These are phyloP conservation scores for Elongisporangium senticosum DNA, from an alignment of 352 stramenopile species.

Conservation along the genomic window DNA sequence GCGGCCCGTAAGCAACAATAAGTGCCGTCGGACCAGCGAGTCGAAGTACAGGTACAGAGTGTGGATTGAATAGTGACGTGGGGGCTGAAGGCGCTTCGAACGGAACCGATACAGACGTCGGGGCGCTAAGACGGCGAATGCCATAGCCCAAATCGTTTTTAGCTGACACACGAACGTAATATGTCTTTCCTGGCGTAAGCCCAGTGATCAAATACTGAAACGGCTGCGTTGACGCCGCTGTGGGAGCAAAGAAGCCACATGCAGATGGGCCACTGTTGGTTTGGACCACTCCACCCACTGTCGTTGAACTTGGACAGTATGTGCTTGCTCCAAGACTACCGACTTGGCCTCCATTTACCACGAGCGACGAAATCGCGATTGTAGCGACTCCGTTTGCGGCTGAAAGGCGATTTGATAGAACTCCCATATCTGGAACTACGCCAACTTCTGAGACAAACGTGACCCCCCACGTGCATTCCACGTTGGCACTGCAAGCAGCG, in stretches of 20 bases:
- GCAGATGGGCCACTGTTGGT: slow-evolving; percentile 19
- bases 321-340: slow-evolving; percentile 31
- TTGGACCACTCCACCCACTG: slow-evolving; percentile 8
- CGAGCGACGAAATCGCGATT: slow-evolving; percentile 26
- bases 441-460: slow-evolving; percentile 73
- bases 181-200: slow-evolving; percentile 47
- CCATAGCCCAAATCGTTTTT: slow-evolving; percentile 65
- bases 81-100: slow-evolving; percentile 50
- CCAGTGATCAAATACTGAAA: slow-evolving; percentile 55
- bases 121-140: slow-evolving; percentile 46
- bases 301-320: slow-evolving; percentile 43
- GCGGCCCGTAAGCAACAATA: slow-evolving; percentile 71
- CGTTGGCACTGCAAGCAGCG: slow-evolving; percentile 26
- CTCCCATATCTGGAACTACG: slow-evolving; percentile 37
- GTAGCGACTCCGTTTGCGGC: slow-evolving; percentile 28
- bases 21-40: slow-evolving; percentile 67
- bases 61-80: slow-evolving; percentile 58
- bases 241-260: slow-evolving; percentile 30
- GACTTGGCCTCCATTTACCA: slow-evolving; percentile 12
- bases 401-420: slow-evolving; percentile 39
- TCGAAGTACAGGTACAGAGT: slow-evolving; percentile 52
- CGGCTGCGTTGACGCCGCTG: slow-evolving; percentile 15
- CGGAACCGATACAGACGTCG: slow-evolving; percentile 49
- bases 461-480: slow-evolving; percentile 75
- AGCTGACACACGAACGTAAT: slow-evolving; percentile 68